These are phyloP conservation scores for Pichia sp. DNA, from an alignment of 1,139 yeast genomes.

Conservation along the genomic window DNA sequence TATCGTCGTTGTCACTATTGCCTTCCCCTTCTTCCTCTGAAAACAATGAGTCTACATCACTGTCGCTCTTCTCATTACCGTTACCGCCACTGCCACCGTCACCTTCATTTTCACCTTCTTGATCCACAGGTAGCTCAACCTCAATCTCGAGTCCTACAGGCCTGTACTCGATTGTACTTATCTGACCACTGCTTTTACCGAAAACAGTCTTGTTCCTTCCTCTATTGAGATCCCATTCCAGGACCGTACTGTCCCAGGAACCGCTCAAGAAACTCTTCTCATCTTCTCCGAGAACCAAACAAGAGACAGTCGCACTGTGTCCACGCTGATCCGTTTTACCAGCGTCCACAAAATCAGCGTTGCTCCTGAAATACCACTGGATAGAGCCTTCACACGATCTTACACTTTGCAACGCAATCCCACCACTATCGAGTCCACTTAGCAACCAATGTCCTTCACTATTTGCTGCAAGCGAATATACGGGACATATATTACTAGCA, in stretches of 20 bases:
- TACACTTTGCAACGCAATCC: constrained; percentile 76
- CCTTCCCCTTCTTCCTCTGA: constrained; percentile 21
- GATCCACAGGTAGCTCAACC: constrained; percentile 17
- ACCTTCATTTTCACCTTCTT: not conserved
- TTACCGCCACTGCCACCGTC: constrained; percentile 21
- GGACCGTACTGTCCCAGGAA: constrained; percentile 76
- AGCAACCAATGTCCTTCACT: constrained; percentile 78
- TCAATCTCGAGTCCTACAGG: constrained; percentile 53
- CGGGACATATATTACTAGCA: constrained; percentile 53
- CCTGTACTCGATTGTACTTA: constrained; percentile 70
- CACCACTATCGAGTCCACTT: constrained; percentile 79
- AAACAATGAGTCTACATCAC: constrained; percentile 16
- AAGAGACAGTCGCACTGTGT: constrained; percentile 73
- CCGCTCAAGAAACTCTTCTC: constrained; percentile 70
- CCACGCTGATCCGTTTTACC: constrained; percentile 1
- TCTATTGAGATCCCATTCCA: constrained; percentile 80
- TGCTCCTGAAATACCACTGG: constrained; percentile 55
- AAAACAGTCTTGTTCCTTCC: constrained; percentile 50
- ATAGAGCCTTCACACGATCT: constrained; percentile 78
- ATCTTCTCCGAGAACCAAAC: constrained; percentile 51
- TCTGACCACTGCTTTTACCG: constrained; percentile 62
- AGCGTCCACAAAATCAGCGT: constrained; percentile 27
- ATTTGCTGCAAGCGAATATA: constrained; percentile 79
- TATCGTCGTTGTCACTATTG: constrained; percentile 15
- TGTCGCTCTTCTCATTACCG: constrained; percentile 22